Base-by-base conservation (phyloP, 225 moss, liverwort and hornwort species). In the Sphagnum contortum region DNA sequence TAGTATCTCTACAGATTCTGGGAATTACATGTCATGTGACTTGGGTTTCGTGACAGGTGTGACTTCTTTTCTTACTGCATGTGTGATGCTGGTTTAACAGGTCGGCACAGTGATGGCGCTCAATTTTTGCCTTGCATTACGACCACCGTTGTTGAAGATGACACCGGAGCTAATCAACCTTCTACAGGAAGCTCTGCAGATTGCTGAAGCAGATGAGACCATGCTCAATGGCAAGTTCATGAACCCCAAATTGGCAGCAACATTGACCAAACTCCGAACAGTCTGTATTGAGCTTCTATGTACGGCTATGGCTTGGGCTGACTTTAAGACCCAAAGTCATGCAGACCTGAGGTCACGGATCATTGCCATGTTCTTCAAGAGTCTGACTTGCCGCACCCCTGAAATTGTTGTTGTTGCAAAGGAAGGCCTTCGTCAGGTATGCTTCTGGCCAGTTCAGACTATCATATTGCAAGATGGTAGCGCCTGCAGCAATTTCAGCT, bases 281-380 rank as follows among this genome's bases (percentile, higher is more conserved):
- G 98, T 99, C 50, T 99, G 98, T 60, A 99, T 99, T 62, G 98
- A 99, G 75, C 87, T 99, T 70, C 67, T 99, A 71, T 99, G 98
- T 74, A 99, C 98, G 69, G 92, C 98, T 61, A 99, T 99, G 98
- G 91, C 98, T 50, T 99, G 98, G 98, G 98, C 93, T 64, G 98
- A 99, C 60, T 99, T 99, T 66, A 99, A 99, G 72, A 99, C 93
- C 60, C 91, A 82, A 71, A 91, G 78, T 70, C 93, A 93, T 76
- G 89, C 91, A 50, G 98, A 99, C 10, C 69, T 99, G 70, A 87
- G 98, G 64, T 91, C 92, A 71, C 93, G 98, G 52, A 93, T 99
- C 8, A 99, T 93, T 66, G 98, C 93, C 53, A 99, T 99, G 98
- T 99, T 99, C 68, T 99, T 99, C 66, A 99, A 99, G 74, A 93